A percentile compares a stretch with the other conserved stretches of the same genome.
Conservation (phyloP, 805 yeast species). For the Cyberlindnera amylophila region DNA sequence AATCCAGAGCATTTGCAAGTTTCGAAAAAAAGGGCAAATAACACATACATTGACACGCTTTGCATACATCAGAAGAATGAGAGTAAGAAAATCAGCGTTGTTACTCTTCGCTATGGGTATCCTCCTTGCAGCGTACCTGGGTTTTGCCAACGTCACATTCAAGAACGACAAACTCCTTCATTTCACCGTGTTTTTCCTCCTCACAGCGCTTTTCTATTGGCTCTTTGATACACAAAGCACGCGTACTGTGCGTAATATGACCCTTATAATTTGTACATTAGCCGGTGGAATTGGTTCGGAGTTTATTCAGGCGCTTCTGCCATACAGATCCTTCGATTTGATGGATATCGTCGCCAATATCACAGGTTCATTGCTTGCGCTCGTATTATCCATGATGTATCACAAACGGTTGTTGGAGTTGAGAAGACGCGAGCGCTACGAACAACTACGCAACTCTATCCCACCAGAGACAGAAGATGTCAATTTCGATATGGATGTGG, state of each 20-base stretch:
- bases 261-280: slow-evolving; percentile 42
- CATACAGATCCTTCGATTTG: slow-evolving; percentile 44
- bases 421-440: slow-evolving; percentile 23
- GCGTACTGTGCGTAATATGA: slow-evolving; percentile 31
- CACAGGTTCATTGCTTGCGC: slow-evolving; percentile 27
- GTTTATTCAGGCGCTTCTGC: slow-evolving; percentile 43
- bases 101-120: slow-evolving; percentile 35
- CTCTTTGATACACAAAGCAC: slow-evolving; percentile 37
- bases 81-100: slow-evolving; percentile 30
- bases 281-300: slow-evolving; percentile 50
- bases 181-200: slow-evolving; percentile 40
- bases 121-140: slow-evolving; percentile 25
- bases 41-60: neutral
- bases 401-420: slow-evolving; percentile 24
- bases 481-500: slow-evolving; percentile 24
- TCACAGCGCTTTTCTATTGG: slow-evolving; percentile 47
- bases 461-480: slow-evolving; percentile 25
- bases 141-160: slow-evolving; percentile 35
- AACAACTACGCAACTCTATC: slow-evolving; percentile 25
- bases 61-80: slow-evolving; percentile 12
- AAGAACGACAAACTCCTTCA: slow-evolving; percentile 51
- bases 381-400: slow-evolving; percentile 15
- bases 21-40: neutral
- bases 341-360: slow-evolving; percentile 41
- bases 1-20: neutral